These are phyloP conservation scores for Cokeromyces recurvatus DNA, from an alignment of 371 early-diverging fungal genomes.

Conservation along the genomic window DNA sequence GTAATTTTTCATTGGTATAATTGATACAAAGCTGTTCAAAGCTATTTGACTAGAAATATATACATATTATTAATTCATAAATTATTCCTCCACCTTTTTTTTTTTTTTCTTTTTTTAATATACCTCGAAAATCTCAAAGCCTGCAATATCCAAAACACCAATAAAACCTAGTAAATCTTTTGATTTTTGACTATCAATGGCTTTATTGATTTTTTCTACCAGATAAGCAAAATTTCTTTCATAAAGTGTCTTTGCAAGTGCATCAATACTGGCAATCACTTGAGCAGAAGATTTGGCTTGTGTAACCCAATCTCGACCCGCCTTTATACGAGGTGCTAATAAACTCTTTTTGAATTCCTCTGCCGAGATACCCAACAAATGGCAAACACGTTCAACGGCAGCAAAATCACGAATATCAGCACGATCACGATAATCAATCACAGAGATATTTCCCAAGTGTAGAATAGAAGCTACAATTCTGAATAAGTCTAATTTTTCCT, in stretches of 20 bases:
- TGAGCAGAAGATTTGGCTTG: slow-evolving; percentile 89
- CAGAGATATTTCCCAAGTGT: slow-evolving; percentile 93
- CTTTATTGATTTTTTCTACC: slow-evolving; percentile 86
- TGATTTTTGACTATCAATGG: slow-evolving; percentile 72
- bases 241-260: slow-evolving; percentile 92
- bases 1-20: slow-evolving; percentile 99
- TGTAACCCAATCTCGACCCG: slow-evolving; percentile 96
- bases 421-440: slow-evolving; percentile 76
- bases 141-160: slow-evolving; percentile 99
- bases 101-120: background rate
- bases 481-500: slow-evolving; percentile 82
- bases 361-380: slow-evolving; percentile 90
- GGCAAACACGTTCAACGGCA: slow-evolving; percentile 85
- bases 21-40: slow-evolving; percentile 99
- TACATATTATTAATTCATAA: too few species aligned
- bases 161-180: slow-evolving; percentile 66
- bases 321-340: slow-evolving; percentile 91
- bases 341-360: slow-evolving; percentile 87
- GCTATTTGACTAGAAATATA: slow-evolving; percentile 70
- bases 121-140: slow-evolving; percentile 99
- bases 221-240: slow-evolving; percentile 97
- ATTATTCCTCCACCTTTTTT: background rate
- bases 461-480: slow-evolving; percentile 90
- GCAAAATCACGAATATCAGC: slow-evolving; percentile 84
- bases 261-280: slow-evolving; percentile 91